Percentiles rank a stretch among this genome's conserved stretches.
phyloP scores from a whole-genome alignment of 2,329 filamentous ascomycete genomes.

The Fusarium tupiense region DNA sequence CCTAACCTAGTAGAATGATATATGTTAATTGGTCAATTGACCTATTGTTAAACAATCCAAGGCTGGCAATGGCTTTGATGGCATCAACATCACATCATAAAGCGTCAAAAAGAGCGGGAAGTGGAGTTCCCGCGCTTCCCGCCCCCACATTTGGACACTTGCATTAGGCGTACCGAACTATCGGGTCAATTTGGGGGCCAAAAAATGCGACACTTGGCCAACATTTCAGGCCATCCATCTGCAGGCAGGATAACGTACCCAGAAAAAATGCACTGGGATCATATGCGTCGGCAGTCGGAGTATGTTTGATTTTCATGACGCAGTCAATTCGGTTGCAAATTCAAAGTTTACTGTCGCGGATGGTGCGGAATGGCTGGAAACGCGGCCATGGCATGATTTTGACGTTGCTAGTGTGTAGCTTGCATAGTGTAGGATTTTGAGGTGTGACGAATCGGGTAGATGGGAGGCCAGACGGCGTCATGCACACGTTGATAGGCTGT shows the following conservation, averaged over 20 bases:
- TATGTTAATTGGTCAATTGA: background rate
- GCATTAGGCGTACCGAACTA: conserved; percentile 22
- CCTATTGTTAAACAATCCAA: background rate
- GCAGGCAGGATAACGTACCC: conserved; percentile 12
- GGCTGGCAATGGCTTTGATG: background rate
- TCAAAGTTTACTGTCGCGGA: background rate
- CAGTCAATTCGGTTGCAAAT: background rate
- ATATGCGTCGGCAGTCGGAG: background rate
- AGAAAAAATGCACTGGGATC: conserved; percentile 1
- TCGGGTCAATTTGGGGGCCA: conserved; percentile 15
- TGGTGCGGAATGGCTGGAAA: background rate
- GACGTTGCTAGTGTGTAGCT: background rate
- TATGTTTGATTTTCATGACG: conserved; percentile 26
- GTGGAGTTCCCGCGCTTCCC: conserved; percentile 11
- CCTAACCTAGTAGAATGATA: background rate
- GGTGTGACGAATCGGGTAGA: conserved; percentile 5
- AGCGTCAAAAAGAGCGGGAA: conserved; percentile 2
- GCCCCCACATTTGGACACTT: conserved; percentile 3
- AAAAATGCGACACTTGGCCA: conserved; percentile 16
- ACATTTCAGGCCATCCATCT: conserved; percentile 10
- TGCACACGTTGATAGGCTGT: background rate
- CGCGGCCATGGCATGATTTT: background rate
- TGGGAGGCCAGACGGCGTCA: background rate
- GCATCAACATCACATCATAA: background rate
- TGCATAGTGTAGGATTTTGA: background rate